A percentile compares a stretch with the other conserved stretches of the same genome.
These are phyloP conservation scores for Pythium scleroteichum DNA, from an alignment of 352 stramenopile genomes.

Conservation along the genomic window DNA sequence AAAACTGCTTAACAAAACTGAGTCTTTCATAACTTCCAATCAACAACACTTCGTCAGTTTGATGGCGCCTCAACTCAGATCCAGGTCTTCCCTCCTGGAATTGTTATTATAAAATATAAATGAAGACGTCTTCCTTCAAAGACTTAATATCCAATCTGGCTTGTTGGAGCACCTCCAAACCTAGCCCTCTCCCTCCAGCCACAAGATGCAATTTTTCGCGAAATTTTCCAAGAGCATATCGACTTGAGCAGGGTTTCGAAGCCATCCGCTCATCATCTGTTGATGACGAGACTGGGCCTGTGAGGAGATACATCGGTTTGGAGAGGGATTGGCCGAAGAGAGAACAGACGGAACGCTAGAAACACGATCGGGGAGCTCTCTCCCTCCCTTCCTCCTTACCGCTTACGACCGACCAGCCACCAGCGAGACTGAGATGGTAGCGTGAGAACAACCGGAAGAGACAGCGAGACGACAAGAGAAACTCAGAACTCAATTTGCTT, in stretches of 20 bases:
- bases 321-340: conserved; percentile 7
- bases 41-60: no score
- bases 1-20: background rate
- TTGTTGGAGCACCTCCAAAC: background rate
- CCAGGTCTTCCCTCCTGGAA: background rate
- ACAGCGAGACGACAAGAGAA: conserved; percentile 1
- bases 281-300: background rate
- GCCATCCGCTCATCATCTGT: conserved; percentile 1
- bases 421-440: background rate
- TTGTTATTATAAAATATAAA: background rate
- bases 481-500: conserved; percentile 13
- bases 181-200: conserved; percentile 1
- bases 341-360: conserved; percentile 1
- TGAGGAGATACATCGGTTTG: background rate
- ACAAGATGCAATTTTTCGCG: conserved; percentile 15
- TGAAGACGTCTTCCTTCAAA: background rate
- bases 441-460: conserved; percentile 3
- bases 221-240: background rate
- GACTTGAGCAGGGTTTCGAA: background rate
- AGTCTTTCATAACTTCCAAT: background rate
- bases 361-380: conserved; percentile 3
- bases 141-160: background rate
- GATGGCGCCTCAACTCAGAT: background rate
- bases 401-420: conserved; percentile 1
- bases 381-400: conserved; percentile 4